These are phyloP conservation scores for Staphylotrichum longicolle DNA, from an alignment of 495 filamentous ascomycete genomes.

Conservation along the genomic window DNA sequence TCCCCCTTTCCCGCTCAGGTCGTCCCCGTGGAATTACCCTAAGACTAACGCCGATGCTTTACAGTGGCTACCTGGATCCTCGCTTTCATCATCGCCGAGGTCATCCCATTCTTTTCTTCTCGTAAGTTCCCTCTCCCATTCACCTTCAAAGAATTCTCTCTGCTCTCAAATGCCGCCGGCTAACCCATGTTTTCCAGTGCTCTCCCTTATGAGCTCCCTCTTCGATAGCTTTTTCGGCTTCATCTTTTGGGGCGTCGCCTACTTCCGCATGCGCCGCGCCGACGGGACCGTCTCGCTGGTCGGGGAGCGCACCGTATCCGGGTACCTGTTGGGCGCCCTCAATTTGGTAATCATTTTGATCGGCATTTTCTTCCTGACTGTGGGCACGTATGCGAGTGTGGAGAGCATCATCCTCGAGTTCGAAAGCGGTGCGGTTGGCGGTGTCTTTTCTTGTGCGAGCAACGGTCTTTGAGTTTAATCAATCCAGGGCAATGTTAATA, in stretches of 20 bases:
- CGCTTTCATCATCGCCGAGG: conserved; percentile 82
- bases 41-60: background rate
- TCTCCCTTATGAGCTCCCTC: conserved; percentile 82
- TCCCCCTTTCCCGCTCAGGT: no score
- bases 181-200: conserved; percentile 39
- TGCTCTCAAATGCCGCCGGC: background rate
- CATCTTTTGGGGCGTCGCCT: conserved; percentile 91
- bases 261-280: conserved; percentile 72
- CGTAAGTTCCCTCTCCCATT: conserved; percentile 31
- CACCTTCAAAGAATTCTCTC: background rate
- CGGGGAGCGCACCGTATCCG: conserved; percentile 56
- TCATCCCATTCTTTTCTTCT: conserved; percentile 87
- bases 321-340: conserved; percentile 58
- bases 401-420: conserved; percentile 65
- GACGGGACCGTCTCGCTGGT: conserved; percentile 64
- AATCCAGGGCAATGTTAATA: no score
- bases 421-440: conserved; percentile 49
- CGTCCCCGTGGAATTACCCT: no score
- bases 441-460: conserved; percentile 62
- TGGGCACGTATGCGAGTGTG: conserved; percentile 76
- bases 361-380: conserved; percentile 71
- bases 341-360: conserved; percentile 69
- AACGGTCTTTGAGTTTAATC: conserved; percentile 47
- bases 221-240: conserved; percentile 94
- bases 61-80: conserved; percentile 64